Evolutionary conservation across 2,329 filamentous ascomycete genomes (phyloP).

Genomic region (Alternaria infectoria): DNA sequence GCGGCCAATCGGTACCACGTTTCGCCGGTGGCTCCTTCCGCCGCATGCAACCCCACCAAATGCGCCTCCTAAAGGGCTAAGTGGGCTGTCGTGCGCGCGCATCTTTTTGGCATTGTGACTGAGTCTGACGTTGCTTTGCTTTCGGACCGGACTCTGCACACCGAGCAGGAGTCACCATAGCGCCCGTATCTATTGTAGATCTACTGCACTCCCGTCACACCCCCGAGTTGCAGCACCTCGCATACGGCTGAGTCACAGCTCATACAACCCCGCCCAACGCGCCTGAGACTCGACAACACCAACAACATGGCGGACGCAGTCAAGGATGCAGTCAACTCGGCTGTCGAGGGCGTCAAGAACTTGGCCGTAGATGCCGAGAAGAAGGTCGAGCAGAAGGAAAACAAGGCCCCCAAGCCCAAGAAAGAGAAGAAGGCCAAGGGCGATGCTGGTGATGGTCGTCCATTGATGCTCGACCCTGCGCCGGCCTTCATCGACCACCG

Average conservation of each 20-base stretch:
- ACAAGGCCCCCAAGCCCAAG: constrained; percentile 39
- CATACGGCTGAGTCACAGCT: constrained; percentile 38
- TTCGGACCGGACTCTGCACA: constrained; percentile 7
- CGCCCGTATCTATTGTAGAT: not conserved
- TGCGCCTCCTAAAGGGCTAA: constrained; percentile 24
- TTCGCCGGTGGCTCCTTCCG: constrained; percentile 26
- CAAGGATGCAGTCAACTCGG: constrained; percentile 56
- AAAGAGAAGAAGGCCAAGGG: constrained; percentile 57
- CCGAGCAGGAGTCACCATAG: constrained; percentile 9
- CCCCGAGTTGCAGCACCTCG: not conserved
- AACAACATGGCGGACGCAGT: constrained; percentile 57
- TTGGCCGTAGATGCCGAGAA: constrained; percentile 55
- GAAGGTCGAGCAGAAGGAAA: constrained; percentile 32
- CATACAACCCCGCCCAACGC: constrained; percentile 20
- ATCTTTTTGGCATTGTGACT: constrained; percentile 34
- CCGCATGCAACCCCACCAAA: constrained; percentile 32
- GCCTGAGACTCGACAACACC: constrained; percentile 25
- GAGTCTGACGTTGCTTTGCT: constrained; percentile 12
- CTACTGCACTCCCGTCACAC: constrained; percentile 1
- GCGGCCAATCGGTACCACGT: constrained; percentile 35
- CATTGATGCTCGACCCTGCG: constrained; percentile 58
- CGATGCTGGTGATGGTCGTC: constrained; percentile 47
- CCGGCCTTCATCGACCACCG: constrained; percentile 84
- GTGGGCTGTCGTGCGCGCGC: constrained; percentile 32
- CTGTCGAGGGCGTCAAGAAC: constrained; percentile 66